Evolutionary conservation across 257 asterid genomes (phyloP), one percentile per base, ranked within the genome.

Genomic region (Echium plantagineum): DNA sequence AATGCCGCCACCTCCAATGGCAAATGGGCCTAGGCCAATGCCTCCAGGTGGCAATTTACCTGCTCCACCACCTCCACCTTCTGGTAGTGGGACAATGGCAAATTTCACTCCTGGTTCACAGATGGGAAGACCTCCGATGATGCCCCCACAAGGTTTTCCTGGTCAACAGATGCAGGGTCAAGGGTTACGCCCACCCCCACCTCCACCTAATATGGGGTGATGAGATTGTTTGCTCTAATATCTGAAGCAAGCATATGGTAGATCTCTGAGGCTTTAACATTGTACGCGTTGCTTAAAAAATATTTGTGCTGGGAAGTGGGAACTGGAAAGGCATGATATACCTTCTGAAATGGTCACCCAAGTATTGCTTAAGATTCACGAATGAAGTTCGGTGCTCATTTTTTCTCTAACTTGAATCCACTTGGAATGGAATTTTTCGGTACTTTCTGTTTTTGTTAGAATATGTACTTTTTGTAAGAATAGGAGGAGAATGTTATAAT

Each of bases 11-110:
- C 86, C 95, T 42, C 81, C 90, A 38, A 69, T 78, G 83, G 79
- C 59, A 52, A 88, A 82, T 63, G 96, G 90, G 48, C 95, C 96
- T 1, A 82, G 96, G 79, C 95, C 98, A 52, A 87, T 87, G 96
- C 98, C 95, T n/a, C 95, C 94, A 0, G 96, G 96, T 58, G 96
- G 94, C 42, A 79, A 80, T 64, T 65, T 88, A 65, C 96, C 98
- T 21, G 94, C 96, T 22, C 97, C 97, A 7, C 97, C 96, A 21
- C 98, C 95, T n/a, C 96, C 95, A n/a, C 79, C 89, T 17, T 78
- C 72, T 17, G 87, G 93, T 24, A 56, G 84, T 68, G 94, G 90
- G 60, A 68, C 90, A 7, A 88, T 86, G 94, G 69, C 90, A 18
- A 86, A 89, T 70, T 89, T 89, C 64, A 89, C 93, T 52, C 94